Percentiles rank a stretch among this genome's conserved stretches.
phyloP scores from a whole-genome alignment of 2,329 filamentous ascomycete species.

The Graphilbum fragrans region DNA sequence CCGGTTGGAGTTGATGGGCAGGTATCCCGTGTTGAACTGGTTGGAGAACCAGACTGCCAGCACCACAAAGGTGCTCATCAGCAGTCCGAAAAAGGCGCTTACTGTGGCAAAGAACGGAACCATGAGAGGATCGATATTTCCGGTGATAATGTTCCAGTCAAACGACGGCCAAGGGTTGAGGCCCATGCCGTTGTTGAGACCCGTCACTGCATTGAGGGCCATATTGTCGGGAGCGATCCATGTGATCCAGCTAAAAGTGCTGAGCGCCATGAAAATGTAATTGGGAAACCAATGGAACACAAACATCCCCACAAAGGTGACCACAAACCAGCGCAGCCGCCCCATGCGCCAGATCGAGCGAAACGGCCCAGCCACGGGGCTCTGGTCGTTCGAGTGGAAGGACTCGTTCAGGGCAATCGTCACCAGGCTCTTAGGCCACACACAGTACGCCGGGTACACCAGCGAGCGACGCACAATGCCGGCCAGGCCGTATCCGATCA shows the following conservation, averaged over 20 bases:
- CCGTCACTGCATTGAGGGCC: slow-evolving; percentile 18
- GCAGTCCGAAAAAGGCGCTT: slow-evolving; percentile 21
- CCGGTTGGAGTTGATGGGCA: slow-evolving; percentile 28
- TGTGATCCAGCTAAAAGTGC: slow-evolving; percentile 37
- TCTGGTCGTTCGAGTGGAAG: slow-evolving; percentile 30
- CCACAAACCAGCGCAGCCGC: slow-evolving; percentile 25
- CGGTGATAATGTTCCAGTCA: slow-evolving; percentile 22
- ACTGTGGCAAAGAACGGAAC: slow-evolving; percentile 44
- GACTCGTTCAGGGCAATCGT: slow-evolving; percentile 34
- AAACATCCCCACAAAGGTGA: slow-evolving; percentile 33
- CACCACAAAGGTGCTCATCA: no score
- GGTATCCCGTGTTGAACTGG: slow-evolving; percentile 39
- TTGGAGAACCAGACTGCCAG: slow-evolving; percentile 47
- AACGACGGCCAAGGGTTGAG: slow-evolving; percentile 23
- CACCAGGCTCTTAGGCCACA: slow-evolving; percentile 37
- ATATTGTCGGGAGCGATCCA: slow-evolving; percentile 36
- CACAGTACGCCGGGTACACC: slow-evolving; percentile 36
- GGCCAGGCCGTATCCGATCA: slow-evolving; percentile 43
- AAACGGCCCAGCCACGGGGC: slow-evolving; percentile 20
- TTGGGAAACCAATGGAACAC: slow-evolving; percentile 39
- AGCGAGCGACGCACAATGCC: slow-evolving; percentile 36
- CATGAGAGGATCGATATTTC: slow-evolving; percentile 9
- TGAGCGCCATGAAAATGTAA: slow-evolving; percentile 32
- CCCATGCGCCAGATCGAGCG: neutral
- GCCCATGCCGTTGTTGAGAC: slow-evolving; percentile 18